Base-by-base conservation (phyloP, 306 rosid species). In the Rosa rugosa region DNA sequence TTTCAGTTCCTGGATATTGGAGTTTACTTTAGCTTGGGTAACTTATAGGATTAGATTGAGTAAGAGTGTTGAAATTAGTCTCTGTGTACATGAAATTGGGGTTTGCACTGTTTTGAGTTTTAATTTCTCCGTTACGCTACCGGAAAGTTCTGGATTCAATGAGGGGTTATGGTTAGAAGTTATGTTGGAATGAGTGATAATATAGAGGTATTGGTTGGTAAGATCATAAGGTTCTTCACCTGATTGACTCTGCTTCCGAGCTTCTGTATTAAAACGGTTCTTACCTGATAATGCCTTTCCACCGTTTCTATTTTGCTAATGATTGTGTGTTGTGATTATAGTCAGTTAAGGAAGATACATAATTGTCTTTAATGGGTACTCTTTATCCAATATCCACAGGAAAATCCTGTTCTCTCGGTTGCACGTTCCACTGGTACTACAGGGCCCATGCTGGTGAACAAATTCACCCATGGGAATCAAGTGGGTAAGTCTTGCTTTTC, bases 321-420 rank as follows among this genome's bases (percentile, higher is more conserved):
- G n/a, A n/a, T n/a, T n/a, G n/a, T n/a, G n/a, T n/a, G n/a, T n/a
- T n/a, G n/a, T 11, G 40, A 27, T 62, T 62, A 13, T 62, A 27
- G 0, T 25, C 31, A 12, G 20, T 12, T 25, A 27, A 63, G 5
- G n/a, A 63, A 31, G 31, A 0, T 63, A 63, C 18, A 5, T 9
- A 27, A 0, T 25, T 25, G 27, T 11, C 1, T 72, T 71, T 72
- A 67, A 70, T 25, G 74, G 72, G 59, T 64, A 7, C 27, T 73
- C 69, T 79, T 44, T 77, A 27, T 82, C n/a, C n/a, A n/a, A n/a
- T n/a, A n/a, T n/a, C 16, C 63, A 54, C 90, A 91, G 91, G 92
- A 79, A 75, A 87, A 83, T 75, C 85, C 50, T 65, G 77, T 67
- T 67, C 56, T 70, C 77, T 73, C 88, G 44, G 50, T 75, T 11